phyloP scores from a whole-genome alignment of 371 early-diverging fungal genomes.

The Syncephalastrum contaminatum region DNA sequence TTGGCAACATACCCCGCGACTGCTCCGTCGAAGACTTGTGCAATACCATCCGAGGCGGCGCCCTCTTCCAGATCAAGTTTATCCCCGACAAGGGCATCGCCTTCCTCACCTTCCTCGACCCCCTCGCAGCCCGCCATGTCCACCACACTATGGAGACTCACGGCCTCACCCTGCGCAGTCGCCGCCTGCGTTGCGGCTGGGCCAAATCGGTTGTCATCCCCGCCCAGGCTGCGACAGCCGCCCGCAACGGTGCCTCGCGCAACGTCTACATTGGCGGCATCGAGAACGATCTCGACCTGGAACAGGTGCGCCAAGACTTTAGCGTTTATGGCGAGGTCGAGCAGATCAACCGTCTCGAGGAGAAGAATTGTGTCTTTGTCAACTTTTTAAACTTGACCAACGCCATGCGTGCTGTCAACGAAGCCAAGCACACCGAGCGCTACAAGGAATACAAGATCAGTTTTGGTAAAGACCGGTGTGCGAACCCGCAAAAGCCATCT shows the following conservation, averaged over 20 bases:
- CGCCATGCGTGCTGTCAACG: slow-evolving; percentile 67
- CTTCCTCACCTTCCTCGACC: slow-evolving; percentile 84
- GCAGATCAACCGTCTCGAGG: slow-evolving; percentile 66
- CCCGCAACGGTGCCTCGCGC: slow-evolving; percentile 70
- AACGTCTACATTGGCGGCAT: slow-evolving; percentile 79
- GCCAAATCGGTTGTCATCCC: slow-evolving; percentile 68
- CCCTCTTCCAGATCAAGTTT: slow-evolving; percentile 70
- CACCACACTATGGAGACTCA: slow-evolving; percentile 50
- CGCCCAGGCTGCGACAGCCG: slow-evolving; percentile 49
- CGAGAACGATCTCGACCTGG: slow-evolving; percentile 55
- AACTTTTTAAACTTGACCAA: slow-evolving; percentile 69
- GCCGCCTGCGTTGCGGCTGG: slow-evolving; percentile 77
- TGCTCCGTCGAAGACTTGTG: slow-evolving; percentile 78
- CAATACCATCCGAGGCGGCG: slow-evolving; percentile 83
- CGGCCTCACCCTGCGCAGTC: slow-evolving; percentile 65
- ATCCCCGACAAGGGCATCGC: slow-evolving; percentile 75
- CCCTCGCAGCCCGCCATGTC: slow-evolving; percentile 62
- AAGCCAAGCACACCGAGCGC: slow-evolving; percentile 46
- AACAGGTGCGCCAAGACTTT: slow-evolving; percentile 63
- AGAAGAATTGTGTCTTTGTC: slow-evolving; percentile 83
- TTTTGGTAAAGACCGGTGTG: slow-evolving; percentile 86
- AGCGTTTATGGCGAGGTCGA: slow-evolving; percentile 78
- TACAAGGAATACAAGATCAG: slow-evolving; percentile 58
- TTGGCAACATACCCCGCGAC: slow-evolving; percentile 74
- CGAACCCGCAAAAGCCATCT: slow-evolving; percentile 38